Percentiles rank a stretch among this genome's conserved stretches.
Evolutionary conservation across 768 basidiomycete species (phyloP).

Genomic region (Suillus weaverae): DNA sequence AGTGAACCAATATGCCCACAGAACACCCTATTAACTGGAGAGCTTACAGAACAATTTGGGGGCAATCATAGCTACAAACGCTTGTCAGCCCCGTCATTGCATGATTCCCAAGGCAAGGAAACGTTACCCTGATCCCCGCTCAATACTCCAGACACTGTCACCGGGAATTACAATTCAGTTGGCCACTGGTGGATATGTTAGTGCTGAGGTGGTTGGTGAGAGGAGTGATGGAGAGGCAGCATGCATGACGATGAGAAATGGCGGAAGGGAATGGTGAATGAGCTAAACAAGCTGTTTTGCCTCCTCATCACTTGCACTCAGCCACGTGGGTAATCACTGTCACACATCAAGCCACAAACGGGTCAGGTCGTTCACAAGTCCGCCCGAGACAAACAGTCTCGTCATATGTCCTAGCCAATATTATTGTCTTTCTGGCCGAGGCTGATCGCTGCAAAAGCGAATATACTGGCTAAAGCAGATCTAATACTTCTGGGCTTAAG

Average conservation of each 20-base stretch:
- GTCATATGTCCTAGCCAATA: neutral
- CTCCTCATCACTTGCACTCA: slow-evolving; percentile 26
- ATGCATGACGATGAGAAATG: slow-evolving; percentile 29
- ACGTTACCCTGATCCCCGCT: slow-evolving; percentile 28
- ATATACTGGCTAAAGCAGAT: neutral
- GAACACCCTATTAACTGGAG: neutral
- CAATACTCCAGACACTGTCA: slow-evolving; percentile 1
- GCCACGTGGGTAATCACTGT: slow-evolving; percentile 30
- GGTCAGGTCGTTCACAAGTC: neutral
- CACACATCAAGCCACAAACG: slow-evolving; percentile 17
- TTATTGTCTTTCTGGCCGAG: neutral
- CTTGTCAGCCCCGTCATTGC: slow-evolving; percentile 13
- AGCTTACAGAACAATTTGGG: neutral
- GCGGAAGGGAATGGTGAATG: slow-evolving; percentile 31
- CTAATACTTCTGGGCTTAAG: neutral
- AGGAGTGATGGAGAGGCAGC: slow-evolving; percentile 15
- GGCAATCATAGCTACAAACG: slow-evolving; percentile 1
- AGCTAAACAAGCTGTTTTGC: slow-evolving; percentile 34
- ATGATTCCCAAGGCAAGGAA: slow-evolving; percentile 14
- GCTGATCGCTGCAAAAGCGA: neutral
- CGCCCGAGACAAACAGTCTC: neutral
- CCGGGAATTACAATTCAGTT: neutral
- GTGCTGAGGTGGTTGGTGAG: slow-evolving; percentile 5
- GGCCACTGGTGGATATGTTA: neutral
- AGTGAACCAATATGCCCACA: slow-evolving; percentile 12